phyloP scores from a whole-genome alignment of 1,284 basidiomycete species.

The Salmacisia buchloeana region DNA sequence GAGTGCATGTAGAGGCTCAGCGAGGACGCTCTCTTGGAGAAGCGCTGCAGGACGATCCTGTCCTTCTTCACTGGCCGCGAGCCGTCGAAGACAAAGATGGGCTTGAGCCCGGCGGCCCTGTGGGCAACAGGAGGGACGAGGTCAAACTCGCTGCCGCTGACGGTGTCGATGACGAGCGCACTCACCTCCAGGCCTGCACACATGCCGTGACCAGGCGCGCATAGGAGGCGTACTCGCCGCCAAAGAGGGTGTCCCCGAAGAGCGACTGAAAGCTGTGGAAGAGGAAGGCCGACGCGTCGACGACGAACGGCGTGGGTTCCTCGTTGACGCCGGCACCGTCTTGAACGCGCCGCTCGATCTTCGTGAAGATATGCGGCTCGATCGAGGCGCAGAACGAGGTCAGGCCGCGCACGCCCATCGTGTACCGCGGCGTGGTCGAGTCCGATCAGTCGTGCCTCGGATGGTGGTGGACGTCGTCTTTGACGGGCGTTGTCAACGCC shows the following conservation, averaged over 20 bases:
- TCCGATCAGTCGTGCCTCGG: neutral
- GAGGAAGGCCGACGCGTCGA: slow-evolving; percentile 41
- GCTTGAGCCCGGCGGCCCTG: slow-evolving; percentile 22
- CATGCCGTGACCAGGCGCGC: neutral
- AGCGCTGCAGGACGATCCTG: slow-evolving; percentile 21
- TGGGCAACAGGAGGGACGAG: slow-evolving; percentile 16
- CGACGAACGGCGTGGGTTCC: slow-evolving; percentile 16
- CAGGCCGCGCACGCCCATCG: slow-evolving; percentile 35
- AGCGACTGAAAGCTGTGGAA: slow-evolving; percentile 25
- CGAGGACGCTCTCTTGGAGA: slow-evolving; percentile 15
- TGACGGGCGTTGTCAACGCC: too few relatives aligned
- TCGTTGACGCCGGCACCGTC: neutral
- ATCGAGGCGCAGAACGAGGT: slow-evolving; percentile 26
- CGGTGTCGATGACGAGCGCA: neutral
- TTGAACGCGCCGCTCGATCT: slow-evolving; percentile 17
- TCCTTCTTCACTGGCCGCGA: slow-evolving; percentile 30
- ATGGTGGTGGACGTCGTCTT: neutral
- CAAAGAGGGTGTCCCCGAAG: slow-evolving; percentile 25
- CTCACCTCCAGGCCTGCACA: slow-evolving; percentile 15
- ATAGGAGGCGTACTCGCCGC: slow-evolving; percentile 10
- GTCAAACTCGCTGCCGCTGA: neutral
- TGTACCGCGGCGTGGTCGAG: neutral
- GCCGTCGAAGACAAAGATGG: slow-evolving; percentile 42
- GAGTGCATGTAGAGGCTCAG: slow-evolving; percentile 35
- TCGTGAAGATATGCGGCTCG: slow-evolving; percentile 20